These are phyloP conservation scores for Helotiales sp. DNA, from an alignment of 2,329 filamentous ascomycete species.

Conservation along the genomic window DNA sequence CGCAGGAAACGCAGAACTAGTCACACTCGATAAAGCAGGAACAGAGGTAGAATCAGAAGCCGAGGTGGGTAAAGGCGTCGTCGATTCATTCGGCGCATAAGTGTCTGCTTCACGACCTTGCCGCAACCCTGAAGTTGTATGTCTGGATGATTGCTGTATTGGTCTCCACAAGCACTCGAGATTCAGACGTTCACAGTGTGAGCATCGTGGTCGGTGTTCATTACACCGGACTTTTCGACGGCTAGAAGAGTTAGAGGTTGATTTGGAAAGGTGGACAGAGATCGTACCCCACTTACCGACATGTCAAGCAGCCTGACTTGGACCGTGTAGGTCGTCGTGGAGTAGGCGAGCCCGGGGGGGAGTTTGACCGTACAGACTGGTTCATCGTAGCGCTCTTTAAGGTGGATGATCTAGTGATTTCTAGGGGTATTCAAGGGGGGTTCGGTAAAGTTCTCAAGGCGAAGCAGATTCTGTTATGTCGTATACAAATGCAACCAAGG, in stretches of 20 bases:
- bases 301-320: conserved; percentile 54
- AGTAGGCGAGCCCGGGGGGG: neutral
- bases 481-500: too few species aligned
- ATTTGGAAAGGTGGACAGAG: neutral
- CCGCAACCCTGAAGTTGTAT: neutral
- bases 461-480: too few species aligned
- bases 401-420: neutral
- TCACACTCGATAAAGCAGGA: conserved; percentile 5
- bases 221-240: conserved; percentile 61
- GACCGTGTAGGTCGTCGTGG: conserved; percentile 34
- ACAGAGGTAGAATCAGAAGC: neutral
- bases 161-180: conserved; percentile 58
- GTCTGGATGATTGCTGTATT: conserved; percentile 3
- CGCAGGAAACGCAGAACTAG: neutral
- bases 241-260: neutral
- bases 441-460: too few species aligned
- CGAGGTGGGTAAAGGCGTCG: neutral
- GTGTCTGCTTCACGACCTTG: neutral
- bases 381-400: neutral
- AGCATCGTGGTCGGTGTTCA: conserved; percentile 57
- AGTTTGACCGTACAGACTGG: neutral
- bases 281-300: conserved; percentile 45
- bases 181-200: conserved; percentile 58
- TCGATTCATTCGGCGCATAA: neutral
- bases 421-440: neutral